These are phyloP conservation scores for Alternaria sp. DNA, from an alignment of 2,329 filamentous ascomycete species.

Conservation along the genomic window DNA sequence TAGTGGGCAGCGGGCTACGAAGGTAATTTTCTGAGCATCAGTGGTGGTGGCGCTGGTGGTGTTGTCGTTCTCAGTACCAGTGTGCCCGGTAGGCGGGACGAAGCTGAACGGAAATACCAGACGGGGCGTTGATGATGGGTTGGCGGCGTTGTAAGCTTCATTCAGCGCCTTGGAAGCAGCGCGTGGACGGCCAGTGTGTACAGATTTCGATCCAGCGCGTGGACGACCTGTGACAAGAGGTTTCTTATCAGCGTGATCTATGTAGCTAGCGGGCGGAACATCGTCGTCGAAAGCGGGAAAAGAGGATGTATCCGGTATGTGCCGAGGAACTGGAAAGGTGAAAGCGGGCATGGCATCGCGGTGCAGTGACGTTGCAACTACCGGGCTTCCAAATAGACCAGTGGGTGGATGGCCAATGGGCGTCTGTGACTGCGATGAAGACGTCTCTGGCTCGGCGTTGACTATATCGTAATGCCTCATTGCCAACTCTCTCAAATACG, in stretches of 20 bases:
- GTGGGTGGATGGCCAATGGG: neutral
- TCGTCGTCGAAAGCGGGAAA: neutral
- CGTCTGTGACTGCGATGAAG: neutral
- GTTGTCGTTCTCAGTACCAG: neutral
- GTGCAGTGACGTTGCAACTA: neutral
- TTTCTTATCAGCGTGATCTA: neutral
- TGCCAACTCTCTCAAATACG: neutral
- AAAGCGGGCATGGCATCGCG: neutral
- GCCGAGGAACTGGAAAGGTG: neutral
- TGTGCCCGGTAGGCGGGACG: neutral
- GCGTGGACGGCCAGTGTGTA: slow-evolving; percentile 22
- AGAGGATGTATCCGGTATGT: neutral
- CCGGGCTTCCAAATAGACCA: neutral
- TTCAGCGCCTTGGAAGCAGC: slow-evolving; percentile 28
- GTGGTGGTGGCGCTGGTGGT: neutral
- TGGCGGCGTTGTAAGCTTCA: slow-evolving; percentile 24
- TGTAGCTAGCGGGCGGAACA: neutral
- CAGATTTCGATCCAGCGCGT: slow-evolving; percentile 5
- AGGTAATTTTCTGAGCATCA: neutral
- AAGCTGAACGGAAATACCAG: neutral
- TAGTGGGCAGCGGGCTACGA: slow-evolving; percentile 21
- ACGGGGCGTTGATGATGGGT: slow-evolving; percentile 1
- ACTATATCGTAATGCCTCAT: neutral
- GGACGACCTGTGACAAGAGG: slow-evolving; percentile 1
- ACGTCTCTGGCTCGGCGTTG: neutral